Percentiles rank a stretch among this genome's conserved stretches.
Evolutionary conservation across 1,284 basidiomycete genomes (phyloP).

Genomic region (Marasmius fiardii): DNA sequence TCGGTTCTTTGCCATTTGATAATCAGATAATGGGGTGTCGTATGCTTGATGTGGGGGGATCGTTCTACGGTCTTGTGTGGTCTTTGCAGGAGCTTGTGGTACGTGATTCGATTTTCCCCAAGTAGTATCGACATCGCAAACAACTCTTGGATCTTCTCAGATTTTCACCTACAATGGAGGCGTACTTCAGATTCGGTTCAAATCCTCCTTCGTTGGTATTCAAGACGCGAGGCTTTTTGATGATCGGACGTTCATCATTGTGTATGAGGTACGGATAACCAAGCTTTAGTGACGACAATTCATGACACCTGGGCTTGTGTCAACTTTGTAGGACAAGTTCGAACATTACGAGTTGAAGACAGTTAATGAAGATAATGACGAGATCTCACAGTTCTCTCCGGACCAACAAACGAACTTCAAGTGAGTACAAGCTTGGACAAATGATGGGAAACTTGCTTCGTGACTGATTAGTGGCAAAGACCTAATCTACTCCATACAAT

Average conservation of each 20-base stretch:
- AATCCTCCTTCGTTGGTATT: conserved; percentile 23
- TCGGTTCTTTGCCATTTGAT: conserved; percentile 29
- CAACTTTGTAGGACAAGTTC: conserved; percentile 34
- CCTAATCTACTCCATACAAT: conserved; percentile 25
- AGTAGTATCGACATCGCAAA: conserved; percentile 3
- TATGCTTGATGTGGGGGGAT: conserved; percentile 23
- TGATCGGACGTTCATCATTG: conserved; percentile 33
- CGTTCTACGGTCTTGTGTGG: conserved; percentile 40
- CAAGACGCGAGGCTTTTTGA: conserved; percentile 36
- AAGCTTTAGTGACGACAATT: neutral
- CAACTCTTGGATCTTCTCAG: conserved; percentile 26
- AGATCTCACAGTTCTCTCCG: conserved; percentile 7
- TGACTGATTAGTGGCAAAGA: conserved; percentile 16
- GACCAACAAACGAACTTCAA: conserved; percentile 16
- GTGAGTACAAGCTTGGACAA: conserved; percentile 8
- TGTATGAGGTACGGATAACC: conserved; percentile 33
- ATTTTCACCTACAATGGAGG: conserved; percentile 34
- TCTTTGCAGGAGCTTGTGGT: conserved; percentile 41
- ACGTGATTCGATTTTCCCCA: conserved; percentile 15
- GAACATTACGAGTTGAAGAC: conserved; percentile 35
- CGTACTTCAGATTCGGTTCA: conserved; percentile 28
- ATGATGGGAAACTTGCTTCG: neutral
- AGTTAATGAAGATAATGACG: conserved; percentile 38
- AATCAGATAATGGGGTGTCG: conserved; percentile 31
- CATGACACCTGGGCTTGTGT: no score